phyloP scores from a whole-genome alignment of 169 alveolate genomes.

The Plasmodium inui region DNA sequence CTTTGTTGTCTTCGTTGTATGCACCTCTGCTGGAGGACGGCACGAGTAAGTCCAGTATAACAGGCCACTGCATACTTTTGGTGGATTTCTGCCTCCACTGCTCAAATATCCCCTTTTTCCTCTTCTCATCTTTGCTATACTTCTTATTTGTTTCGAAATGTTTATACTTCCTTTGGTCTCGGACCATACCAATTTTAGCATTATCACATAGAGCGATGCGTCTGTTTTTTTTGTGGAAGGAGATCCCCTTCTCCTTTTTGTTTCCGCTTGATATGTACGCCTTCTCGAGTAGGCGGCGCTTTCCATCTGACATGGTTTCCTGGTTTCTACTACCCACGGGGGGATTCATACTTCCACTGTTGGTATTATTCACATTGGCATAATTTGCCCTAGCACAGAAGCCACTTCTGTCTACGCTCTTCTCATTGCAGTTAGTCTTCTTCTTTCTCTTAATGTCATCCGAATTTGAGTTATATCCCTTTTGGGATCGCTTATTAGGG shows the following conservation, averaged over 20 bases:
- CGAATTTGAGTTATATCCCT: constrained; percentile 59
- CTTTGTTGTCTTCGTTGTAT: constrained; percentile 33
- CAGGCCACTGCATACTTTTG: constrained; percentile 78
- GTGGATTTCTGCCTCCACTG: constrained; percentile 47
- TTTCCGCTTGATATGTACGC: neutral
- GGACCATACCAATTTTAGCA: neutral
- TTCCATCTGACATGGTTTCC: neutral
- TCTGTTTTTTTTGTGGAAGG: constrained; percentile 19
- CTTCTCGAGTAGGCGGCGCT: neutral
- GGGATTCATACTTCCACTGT: neutral
- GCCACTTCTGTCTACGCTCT: neutral
- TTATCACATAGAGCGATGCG: constrained; percentile 4
- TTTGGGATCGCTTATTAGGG: constrained; percentile 28
- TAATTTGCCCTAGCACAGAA: neutral
- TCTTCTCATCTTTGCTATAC: constrained; percentile 33
- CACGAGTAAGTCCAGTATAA: constrained; percentile 76
- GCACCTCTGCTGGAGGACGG: constrained; percentile 74
- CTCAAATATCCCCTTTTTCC: constrained; percentile 57
- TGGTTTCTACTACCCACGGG: neutral
- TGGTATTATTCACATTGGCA: neutral
- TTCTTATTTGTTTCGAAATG: constrained; percentile 20
- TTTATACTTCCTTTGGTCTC: constrained; percentile 33
- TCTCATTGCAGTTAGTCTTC: constrained; percentile 40
- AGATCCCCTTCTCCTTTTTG: neutral
- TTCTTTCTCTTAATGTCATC: constrained; percentile 56